These are phyloP conservation scores for Phytophthora lateralis DNA, from an alignment of 352 stramenopile genomes.

Conservation along the genomic window DNA sequence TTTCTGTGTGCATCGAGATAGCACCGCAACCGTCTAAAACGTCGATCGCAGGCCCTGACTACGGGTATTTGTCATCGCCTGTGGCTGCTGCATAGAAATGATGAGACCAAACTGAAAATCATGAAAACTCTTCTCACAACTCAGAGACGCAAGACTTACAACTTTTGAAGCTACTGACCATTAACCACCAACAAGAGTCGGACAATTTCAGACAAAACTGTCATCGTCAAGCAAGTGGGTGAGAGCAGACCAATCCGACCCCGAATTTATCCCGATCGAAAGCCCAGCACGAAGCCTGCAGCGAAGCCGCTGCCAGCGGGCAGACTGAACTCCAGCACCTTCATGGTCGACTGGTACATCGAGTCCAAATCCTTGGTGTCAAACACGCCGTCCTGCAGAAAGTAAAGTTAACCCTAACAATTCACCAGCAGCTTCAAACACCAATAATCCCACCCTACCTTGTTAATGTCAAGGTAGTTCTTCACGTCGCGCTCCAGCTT, in stretches of 20 bases:
- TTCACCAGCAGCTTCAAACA: slow-evolving; percentile 1
- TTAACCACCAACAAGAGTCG: not conserved
- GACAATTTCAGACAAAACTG: not conserved
- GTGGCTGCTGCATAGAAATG: not conserved
- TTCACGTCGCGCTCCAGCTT: slow-evolving; percentile 87
- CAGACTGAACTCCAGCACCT: slow-evolving; percentile 80
- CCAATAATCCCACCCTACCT: slow-evolving; percentile 39
- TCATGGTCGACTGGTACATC: slow-evolving; percentile 78
- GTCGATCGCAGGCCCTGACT: not conserved
- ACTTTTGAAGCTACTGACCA: not conserved
- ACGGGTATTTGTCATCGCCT: not conserved
- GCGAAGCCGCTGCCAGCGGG: slow-evolving; percentile 79
- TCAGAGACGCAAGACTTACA: not conserved
- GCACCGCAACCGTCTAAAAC: not conserved
- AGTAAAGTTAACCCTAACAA: not conserved
- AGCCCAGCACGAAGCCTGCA: slow-evolving; percentile 75
- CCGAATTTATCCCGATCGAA: slow-evolving; percentile 60
- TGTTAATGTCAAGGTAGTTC: slow-evolving; percentile 77
- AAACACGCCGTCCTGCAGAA: slow-evolving; percentile 68
- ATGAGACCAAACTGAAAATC: not conserved
- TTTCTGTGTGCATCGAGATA: slow-evolving; percentile 8
- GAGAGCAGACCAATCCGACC: not conserved
- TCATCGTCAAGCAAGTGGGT: not conserved
- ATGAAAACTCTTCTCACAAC: not conserved
- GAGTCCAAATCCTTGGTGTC: slow-evolving; percentile 81